Percentiles rank a stretch among this genome's conserved stretches.
phyloP scores from a whole-genome alignment of 2,329 filamentous ascomycete genomes.

The Orbilia oligospora region DNA sequence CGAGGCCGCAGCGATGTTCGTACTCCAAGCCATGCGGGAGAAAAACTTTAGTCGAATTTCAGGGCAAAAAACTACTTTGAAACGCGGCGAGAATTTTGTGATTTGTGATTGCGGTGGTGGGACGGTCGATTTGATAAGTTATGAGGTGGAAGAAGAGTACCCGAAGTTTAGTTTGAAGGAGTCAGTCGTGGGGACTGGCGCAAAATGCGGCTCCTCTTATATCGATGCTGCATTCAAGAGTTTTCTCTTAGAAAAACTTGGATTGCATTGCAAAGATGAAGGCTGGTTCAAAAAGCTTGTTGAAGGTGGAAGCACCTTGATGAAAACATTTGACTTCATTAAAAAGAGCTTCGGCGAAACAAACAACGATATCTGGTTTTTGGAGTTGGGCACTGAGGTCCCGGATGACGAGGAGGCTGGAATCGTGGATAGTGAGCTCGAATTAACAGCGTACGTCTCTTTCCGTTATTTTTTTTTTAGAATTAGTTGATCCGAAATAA shows the following conservation, averaged over 20 bases:
- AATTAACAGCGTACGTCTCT: conserved; percentile 23
- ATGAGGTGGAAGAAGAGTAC: conserved; percentile 35
- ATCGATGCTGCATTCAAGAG: conserved; percentile 57
- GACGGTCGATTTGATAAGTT: conserved; percentile 59
- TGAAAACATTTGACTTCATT: conserved; percentile 49
- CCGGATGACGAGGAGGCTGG: conserved; percentile 41
- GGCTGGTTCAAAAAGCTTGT: conserved; percentile 22
- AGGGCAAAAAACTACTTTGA: neutral
- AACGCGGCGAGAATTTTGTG: conserved; percentile 56
- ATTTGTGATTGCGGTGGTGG: conserved; percentile 61
- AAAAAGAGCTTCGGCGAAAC: conserved; percentile 55
- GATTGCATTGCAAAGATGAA: conserved; percentile 4
- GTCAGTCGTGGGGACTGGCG: conserved; percentile 47
- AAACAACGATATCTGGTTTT: conserved; percentile 13
- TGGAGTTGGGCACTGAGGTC: conserved; percentile 37
- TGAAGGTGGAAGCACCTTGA: conserved; percentile 39
- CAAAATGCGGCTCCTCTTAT: conserved; percentile 59
- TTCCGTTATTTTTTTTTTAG: neutral
- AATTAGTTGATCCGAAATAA: neutral
- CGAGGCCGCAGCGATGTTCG: conserved; percentile 34
- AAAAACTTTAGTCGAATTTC: conserved; percentile 2
- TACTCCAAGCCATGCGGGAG: conserved; percentile 16
- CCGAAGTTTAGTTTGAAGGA: conserved; percentile 49
- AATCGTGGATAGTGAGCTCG: conserved; percentile 50
- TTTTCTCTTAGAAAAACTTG: conserved; percentile 31